Evolutionary conservation across 2,329 filamentous ascomycete genomes (phyloP).

Genomic region (Plectosphaerella cucumerina): DNA sequence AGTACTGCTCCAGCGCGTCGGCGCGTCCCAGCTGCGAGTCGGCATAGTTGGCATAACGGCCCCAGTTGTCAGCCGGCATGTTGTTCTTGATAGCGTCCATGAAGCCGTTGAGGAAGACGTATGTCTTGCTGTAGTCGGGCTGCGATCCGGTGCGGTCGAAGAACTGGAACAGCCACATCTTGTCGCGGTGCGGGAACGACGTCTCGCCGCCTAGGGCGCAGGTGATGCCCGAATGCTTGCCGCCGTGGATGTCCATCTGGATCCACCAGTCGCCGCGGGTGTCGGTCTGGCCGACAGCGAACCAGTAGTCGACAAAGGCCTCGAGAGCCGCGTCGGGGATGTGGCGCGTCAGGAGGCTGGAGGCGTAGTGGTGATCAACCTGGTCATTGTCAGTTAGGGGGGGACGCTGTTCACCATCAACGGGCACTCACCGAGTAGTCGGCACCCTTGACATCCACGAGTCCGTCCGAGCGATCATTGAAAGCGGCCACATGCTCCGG

Average conservation of each 20-base stretch:
- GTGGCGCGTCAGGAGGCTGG: conserved; percentile 21
- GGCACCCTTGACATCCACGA: conserved; percentile 4
- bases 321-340: conserved; percentile 17
- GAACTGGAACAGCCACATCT: conserved; percentile 47
- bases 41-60: conserved; percentile 50
- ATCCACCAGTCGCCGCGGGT: conserved; percentile 24
- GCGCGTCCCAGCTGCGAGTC: conserved; percentile 42
- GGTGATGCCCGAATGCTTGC: conserved; percentile 30
- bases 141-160: conserved; percentile 17
- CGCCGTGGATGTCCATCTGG: conserved; percentile 28
- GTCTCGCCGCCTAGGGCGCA: conserved; percentile 18
- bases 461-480: conserved; percentile 2
- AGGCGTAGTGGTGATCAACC: conserved; percentile 24
- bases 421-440: neutral
- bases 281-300: conserved; percentile 13
- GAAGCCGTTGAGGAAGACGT: conserved; percentile 34
- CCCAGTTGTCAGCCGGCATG: conserved; percentile 32
- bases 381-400: conserved; percentile 4
- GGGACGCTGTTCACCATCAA: neutral
- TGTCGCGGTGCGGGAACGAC: conserved; percentile 35
- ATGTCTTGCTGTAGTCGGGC: neutral
- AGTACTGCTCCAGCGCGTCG: conserved; percentile 46
- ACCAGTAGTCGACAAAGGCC: conserved; percentile 22
- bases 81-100: conserved; percentile 30
- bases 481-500: conserved; percentile 16